phyloP scores from a whole-genome alignment of 2,329 filamentous ascomycete species.

The Penicillium olsonii region DNA sequence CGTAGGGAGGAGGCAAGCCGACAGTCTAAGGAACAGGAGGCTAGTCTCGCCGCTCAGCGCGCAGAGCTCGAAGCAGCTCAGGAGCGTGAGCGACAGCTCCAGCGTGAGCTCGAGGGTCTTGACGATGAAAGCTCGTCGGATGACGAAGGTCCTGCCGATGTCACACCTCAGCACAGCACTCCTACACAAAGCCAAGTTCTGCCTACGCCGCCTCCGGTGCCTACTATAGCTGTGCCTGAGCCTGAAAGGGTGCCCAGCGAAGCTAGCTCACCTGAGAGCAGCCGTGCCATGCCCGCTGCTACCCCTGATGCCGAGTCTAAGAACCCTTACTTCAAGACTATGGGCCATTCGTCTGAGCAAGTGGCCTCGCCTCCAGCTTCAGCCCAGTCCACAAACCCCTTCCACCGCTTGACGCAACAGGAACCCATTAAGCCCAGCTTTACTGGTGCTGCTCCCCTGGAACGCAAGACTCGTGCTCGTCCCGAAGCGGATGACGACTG shows the following conservation, averaged over 20 bases:
- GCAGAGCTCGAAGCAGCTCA: slow-evolving; percentile 90
- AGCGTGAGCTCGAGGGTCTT: slow-evolving; percentile 79
- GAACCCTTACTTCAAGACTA: slow-evolving; percentile 92
- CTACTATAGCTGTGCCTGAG: slow-evolving; percentile 33
- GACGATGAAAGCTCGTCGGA: slow-evolving; percentile 77
- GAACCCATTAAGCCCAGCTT: slow-evolving; percentile 53
- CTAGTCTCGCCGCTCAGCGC: slow-evolving; percentile 77
- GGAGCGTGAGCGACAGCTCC: slow-evolving; percentile 85
- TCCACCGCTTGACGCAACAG: slow-evolving; percentile 76
- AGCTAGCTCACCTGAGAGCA: slow-evolving; percentile 49
- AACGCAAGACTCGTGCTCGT: slow-evolving; percentile 54
- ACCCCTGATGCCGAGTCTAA: slow-evolving; percentile 74
- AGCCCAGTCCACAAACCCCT: slow-evolving; percentile 86
- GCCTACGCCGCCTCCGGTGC: slow-evolving; percentile 37
- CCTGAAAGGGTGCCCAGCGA: slow-evolving; percentile 56
- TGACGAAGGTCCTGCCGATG: slow-evolving; percentile 74
- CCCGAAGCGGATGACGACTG: slow-evolving; percentile 73
- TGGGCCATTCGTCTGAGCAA: slow-evolving; percentile 68
- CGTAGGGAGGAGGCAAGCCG: slow-evolving; percentile 84
- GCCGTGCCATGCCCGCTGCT: slow-evolving; percentile 55
- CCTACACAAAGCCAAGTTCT: slow-evolving; percentile 60
- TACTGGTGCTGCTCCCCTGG: slow-evolving; percentile 50
- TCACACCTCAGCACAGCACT: slow-evolving; percentile 63
- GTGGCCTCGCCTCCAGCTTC: slow-evolving; percentile 47
- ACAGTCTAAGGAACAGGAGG: slow-evolving; percentile 85